Percentiles rank a stretch among this genome's conserved stretches.
Evolutionary conservation across 352 stramenopile genomes (phyloP).

Genomic region (Phytophthora tubulina): DNA sequence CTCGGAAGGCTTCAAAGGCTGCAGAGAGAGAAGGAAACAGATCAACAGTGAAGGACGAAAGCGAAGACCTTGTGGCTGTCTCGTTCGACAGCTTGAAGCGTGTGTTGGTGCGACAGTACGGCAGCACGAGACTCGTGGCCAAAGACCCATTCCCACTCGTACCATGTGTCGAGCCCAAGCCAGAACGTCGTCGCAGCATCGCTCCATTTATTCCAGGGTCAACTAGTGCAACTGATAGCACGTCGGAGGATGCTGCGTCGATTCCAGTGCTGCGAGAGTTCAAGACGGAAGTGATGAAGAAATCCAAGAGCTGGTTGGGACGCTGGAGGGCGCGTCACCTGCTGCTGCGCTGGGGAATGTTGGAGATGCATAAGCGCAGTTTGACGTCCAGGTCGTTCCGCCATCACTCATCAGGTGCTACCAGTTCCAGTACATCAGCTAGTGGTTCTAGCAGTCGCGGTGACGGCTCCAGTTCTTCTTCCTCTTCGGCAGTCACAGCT

Average conservation of each 20-base stretch:
- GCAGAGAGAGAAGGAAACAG: constrained; percentile 5
- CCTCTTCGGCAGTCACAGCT: constrained; percentile 4
- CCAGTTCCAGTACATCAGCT: constrained; percentile 8
- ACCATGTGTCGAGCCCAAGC: constrained; percentile 30
- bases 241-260: constrained; percentile 10
- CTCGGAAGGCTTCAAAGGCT: neutral
- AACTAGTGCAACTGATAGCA: constrained; percentile 20
- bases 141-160: constrained; percentile 54
- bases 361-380: constrained; percentile 65
- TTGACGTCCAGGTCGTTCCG: constrained; percentile 40
- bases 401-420: constrained; percentile 31
- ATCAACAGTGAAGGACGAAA: neutral
- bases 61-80: constrained; percentile 20
- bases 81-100: constrained; percentile 54
- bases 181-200: constrained; percentile 28
- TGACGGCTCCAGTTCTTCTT: constrained; percentile 20
- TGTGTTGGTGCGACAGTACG: constrained; percentile 48
- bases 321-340: constrained; percentile 61
- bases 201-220: constrained; percentile 11
- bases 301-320: constrained; percentile 73
- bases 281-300: constrained; percentile 65
- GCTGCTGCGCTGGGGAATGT: constrained; percentile 58
- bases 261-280: constrained; percentile 54
- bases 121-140: constrained; percentile 43
- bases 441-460: constrained; percentile 17